Conservation (phyloP, 1,284 basidiomycete genomes). For the Macrocystidia cucumis region DNA sequence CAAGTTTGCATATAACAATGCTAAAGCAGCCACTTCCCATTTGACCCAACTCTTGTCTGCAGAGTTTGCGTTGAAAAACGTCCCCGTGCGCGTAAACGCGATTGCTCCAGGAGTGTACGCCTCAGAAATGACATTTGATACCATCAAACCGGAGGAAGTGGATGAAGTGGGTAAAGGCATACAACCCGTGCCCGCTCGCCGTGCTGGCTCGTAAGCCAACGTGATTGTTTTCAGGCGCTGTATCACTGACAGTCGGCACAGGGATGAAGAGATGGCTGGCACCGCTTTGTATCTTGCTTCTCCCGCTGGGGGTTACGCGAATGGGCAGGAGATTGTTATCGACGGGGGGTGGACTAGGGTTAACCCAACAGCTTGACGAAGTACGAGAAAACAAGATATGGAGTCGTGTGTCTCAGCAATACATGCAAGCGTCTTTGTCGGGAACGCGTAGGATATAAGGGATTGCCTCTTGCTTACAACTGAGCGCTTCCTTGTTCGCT, state of each 20-base stretch:
- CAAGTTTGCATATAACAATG: slow-evolving; percentile 78
- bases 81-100: slow-evolving; percentile 64
- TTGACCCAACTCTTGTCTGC: slow-evolving; percentile 69
- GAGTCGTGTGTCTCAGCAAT: no score
- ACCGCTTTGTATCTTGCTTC: slow-evolving; percentile 69
- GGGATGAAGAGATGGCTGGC: slow-evolving; percentile 65
- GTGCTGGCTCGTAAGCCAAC: slow-evolving; percentile 58
- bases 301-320: slow-evolving; percentile 60
- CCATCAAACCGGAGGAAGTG: slow-evolving; percentile 39
- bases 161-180: slow-evolving; percentile 50
- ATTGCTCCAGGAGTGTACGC: slow-evolving; percentile 70
- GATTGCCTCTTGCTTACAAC: no score
- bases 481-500: no score
- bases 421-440: no score
- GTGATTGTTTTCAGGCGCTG: slow-evolving; percentile 1
- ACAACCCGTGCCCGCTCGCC: slow-evolving; percentile 47
- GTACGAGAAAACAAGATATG: no score
- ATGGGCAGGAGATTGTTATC: slow-evolving; percentile 66
- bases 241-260: slow-evolving; percentile 17
- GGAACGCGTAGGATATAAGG: no score
- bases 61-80: slow-evolving; percentile 59
- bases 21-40: slow-evolving; percentile 71
- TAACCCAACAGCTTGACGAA: slow-evolving; percentile 60
- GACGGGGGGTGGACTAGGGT: slow-evolving; percentile 71
- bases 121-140: slow-evolving; percentile 66